Evolutionary conservation across 306 rosid species (phyloP).

Genomic region (Notholithocarpus densiflorus): DNA sequence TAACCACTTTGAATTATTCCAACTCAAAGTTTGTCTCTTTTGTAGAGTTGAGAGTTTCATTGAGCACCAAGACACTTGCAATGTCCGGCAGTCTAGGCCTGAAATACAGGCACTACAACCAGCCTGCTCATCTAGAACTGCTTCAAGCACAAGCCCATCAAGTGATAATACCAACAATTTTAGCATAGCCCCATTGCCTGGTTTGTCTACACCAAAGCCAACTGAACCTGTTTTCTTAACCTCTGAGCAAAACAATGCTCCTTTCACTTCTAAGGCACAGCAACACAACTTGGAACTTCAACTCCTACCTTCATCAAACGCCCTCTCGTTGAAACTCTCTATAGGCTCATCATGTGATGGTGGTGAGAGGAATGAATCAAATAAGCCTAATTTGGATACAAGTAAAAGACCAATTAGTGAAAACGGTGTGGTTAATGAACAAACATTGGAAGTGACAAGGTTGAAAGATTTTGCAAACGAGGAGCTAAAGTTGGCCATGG

Average conservation of each 20-base stretch:
- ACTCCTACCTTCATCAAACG: conserved; percentile 48
- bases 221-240: conserved; percentile 8
- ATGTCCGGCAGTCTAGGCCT: conserved; percentile 44
- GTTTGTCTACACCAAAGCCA: conserved; percentile 39
- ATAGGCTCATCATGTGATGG: conserved; percentile 52
- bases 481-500: conserved; percentile 61
- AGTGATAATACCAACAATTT: conserved; percentile 59
- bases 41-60: conserved; percentile 96
- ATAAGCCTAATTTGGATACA: conserved; percentile 3
- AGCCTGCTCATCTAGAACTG: conserved; percentile 67
- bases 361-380: conserved; percentile 10
- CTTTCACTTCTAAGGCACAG: conserved; percentile 20
- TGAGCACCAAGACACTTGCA: conserved; percentile 95
- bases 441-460: conserved; percentile 35
- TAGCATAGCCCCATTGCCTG: conserved; percentile 37
- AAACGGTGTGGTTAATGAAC: conserved; percentile 5
- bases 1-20: neutral
- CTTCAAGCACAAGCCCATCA: conserved; percentile 80
- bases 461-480: conserved; percentile 41
- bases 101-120: conserved; percentile 42
- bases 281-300: conserved; percentile 65
- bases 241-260: conserved; percentile 21
- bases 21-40: neutral
- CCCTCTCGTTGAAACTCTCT: conserved; percentile 54
- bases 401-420: neutral